Evolutionary conservation across 2,329 filamentous ascomycete genomes (phyloP).

Genomic region (Chalaropsis thielavioides): DNA sequence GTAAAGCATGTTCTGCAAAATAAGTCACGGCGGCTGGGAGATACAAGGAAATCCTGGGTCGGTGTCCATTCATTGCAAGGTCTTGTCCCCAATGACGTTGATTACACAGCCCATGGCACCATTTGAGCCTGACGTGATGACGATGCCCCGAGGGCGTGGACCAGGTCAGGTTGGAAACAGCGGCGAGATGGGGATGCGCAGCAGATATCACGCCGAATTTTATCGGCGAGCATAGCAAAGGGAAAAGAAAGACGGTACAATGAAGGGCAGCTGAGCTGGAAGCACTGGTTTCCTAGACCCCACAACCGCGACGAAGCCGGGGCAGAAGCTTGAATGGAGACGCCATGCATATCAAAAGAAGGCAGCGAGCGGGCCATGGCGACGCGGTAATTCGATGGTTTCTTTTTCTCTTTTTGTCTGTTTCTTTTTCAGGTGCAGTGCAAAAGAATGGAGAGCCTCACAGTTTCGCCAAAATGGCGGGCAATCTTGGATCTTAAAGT

Average conservation of each 20-base stretch:
- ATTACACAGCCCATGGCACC: neutral
- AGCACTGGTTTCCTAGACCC: neutral
- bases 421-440: neutral
- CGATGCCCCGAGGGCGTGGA: neutral
- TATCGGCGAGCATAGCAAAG: neutral
- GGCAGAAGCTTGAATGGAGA: neutral
- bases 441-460: constrained; percentile 23
- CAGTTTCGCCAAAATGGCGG: constrained; percentile 35
- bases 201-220: neutral
- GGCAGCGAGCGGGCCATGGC: neutral
- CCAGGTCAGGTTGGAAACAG: neutral
- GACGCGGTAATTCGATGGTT: neutral
- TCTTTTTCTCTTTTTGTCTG: neutral
- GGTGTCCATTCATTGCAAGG: neutral
- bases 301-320: neutral
- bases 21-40: neutral
- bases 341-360: neutral
- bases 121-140: neutral
- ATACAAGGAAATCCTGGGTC: neutral
- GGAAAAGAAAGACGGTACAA: neutral
- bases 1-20: neutral
- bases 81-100: neutral
- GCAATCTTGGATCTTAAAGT: constrained; percentile 27
- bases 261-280: neutral
- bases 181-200: neutral